Evolutionary conservation across 2,329 filamentous ascomycete species (phyloP).

Genomic region (Hypoxylon sp.): DNA sequence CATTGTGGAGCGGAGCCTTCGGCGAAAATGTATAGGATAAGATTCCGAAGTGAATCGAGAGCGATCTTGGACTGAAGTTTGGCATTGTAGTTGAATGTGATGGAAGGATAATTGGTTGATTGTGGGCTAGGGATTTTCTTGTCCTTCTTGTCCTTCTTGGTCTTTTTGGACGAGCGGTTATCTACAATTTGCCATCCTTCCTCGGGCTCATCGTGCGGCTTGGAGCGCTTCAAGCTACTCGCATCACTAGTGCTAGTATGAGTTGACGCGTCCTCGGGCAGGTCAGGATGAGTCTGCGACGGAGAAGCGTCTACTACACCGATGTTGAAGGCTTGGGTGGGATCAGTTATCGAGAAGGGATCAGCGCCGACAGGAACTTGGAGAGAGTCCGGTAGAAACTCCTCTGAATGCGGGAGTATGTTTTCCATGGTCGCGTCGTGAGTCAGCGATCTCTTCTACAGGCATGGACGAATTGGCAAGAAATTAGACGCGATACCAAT

Average conservation of each 20-base stretch:
- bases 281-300: conserved; percentile 38
- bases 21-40: conserved; percentile 75
- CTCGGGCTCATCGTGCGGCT: conserved; percentile 60
- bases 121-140: conserved; percentile 71
- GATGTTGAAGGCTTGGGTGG: conserved; percentile 25
- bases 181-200: conserved; percentile 68
- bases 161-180: conserved; percentile 55
- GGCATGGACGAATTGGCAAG: not conserved
- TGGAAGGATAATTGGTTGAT: conserved; percentile 69
- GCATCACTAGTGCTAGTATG: conserved; percentile 39
- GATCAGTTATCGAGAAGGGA: conserved; percentile 23
- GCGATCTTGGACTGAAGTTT: conserved; percentile 73
- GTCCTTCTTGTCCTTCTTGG: conserved; percentile 70
- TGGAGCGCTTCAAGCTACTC: conserved; percentile 63
- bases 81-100: conserved; percentile 68
- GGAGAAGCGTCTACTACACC: conserved; percentile 27
- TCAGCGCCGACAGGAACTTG: conserved; percentile 18
- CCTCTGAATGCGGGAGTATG: conserved; percentile 21
- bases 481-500: not conserved
- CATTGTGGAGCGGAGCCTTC: conserved; percentile 75
- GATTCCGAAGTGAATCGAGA: conserved; percentile 71
- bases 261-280: conserved; percentile 34
- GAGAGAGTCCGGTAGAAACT: conserved; percentile 25
- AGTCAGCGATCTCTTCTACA: not conserved
- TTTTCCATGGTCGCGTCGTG: conserved; percentile 35